Evolutionary conservation across 1,284 basidiomycete genomes (phyloP).

Genomic region (Tylopilus microsporus): DNA sequence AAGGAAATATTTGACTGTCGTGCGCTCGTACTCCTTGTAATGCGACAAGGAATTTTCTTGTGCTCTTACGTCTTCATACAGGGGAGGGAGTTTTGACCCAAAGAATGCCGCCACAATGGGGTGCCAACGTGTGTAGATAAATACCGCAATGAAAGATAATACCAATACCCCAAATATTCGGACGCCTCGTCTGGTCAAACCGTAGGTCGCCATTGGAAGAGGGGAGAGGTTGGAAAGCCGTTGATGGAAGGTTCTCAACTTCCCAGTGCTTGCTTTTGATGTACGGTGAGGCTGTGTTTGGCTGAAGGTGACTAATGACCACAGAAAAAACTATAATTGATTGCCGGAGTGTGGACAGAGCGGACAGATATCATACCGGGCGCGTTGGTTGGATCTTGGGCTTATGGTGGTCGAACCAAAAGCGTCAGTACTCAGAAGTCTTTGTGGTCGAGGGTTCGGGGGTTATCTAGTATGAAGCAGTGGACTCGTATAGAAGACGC

Average conservation of each 20-base stretch:
- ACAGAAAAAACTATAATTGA: not conserved
- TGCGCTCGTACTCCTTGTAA: slow-evolving; percentile 22
- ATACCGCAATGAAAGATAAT: not conserved
- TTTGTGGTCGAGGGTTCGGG: not conserved
- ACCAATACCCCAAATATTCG: slow-evolving; percentile 16
- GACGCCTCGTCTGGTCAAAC: slow-evolving; percentile 25
- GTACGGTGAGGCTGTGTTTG: not conserved
- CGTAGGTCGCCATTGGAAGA: slow-evolving; percentile 19
- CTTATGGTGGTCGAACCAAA: not conserved
- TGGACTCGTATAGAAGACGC: not conserved
- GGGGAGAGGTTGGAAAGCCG: not conserved
- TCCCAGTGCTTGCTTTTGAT: slow-evolving; percentile 5
- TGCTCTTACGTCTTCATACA: slow-evolving; percentile 21
- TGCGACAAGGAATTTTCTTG: slow-evolving; percentile 21
- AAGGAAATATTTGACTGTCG: slow-evolving; percentile 26
- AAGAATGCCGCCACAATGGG: not conserved
- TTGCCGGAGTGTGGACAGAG: slow-evolving; percentile 1
- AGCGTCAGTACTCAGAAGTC: no score
- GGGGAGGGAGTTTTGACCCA: slow-evolving; percentile 16
- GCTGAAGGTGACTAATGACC: not conserved
- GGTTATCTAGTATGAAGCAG: not conserved
- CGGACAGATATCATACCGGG: not conserved
- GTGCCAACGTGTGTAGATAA: slow-evolving; percentile 14
- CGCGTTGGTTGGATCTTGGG: not conserved
- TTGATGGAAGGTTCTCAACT: not conserved